A percentile compares a stretch with the other conserved stretches of the same genome.
These are phyloP conservation scores for Metrosideros polymorpha DNA, from an alignment of 441 rosid species.

Conservation along the genomic window DNA sequence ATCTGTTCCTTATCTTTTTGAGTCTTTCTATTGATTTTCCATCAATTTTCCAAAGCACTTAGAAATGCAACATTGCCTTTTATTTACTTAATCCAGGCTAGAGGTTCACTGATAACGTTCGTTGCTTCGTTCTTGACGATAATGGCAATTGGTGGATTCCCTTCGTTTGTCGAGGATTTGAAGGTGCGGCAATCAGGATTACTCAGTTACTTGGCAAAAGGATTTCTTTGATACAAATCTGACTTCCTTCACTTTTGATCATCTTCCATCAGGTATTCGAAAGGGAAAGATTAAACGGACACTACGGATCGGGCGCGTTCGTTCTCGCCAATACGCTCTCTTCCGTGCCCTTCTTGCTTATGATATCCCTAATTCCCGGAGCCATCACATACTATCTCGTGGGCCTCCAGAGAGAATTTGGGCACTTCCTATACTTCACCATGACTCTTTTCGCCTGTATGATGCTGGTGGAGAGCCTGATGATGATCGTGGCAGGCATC, in stretches of 20 bases:
- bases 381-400: constrained; percentile 33
- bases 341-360: constrained; percentile 30
- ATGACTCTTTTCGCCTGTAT: constrained; percentile 22
- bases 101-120: neutral
- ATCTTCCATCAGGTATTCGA: neutral
- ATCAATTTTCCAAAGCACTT: neutral
- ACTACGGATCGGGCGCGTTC: constrained; percentile 12
- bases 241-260: neutral
- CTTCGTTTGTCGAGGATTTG: neutral
- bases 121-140: neutral
- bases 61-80: neutral
- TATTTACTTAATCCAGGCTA: neutral
- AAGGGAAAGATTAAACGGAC: neutral
- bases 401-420: constrained; percentile 26
- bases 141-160: neutral
- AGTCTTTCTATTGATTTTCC: neutral
- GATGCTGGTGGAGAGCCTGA: constrained; percentile 50
- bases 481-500: constrained; percentile 51
- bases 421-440: constrained; percentile 30
- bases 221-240: neutral
- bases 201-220: neutral
- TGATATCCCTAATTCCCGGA: constrained; percentile 35
- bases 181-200: neutral
- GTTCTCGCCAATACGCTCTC: constrained; percentile 41
- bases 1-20: neutral